Evolutionary conservation across 805 yeast species (phyloP), one percentile per base, ranked within the genome.

Genomic region (Zygosaccharomyces pseudorouxii): DNA sequence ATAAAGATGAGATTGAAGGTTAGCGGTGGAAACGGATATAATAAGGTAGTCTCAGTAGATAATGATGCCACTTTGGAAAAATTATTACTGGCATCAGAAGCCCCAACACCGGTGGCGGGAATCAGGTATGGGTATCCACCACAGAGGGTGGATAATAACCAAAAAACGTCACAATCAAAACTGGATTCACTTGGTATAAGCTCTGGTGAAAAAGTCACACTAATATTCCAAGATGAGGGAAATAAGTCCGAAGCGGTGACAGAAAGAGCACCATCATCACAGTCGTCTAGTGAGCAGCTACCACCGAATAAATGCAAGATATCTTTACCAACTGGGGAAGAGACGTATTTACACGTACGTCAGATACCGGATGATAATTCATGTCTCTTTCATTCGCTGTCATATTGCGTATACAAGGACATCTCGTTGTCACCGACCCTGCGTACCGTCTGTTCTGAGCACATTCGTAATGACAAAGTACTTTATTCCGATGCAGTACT

Each of bases 331-430:
- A 55, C 53, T 23, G 42, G 50, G 3, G 55, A 48, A 9, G 56
- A 67, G 16, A 65, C 70, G 5, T 67, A 67, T 44, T 56, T 81
- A 16, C 71, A 75, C 7, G 68, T 83, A 6, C 74, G 86, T 25
- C 75, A 77, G 43, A 79, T 84, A 48, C 84, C 86, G 0, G 89
- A 86, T 60, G 92, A 86, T 63, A 86, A 86, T 60, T 83, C 92
- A 7, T 86, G 95, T 60, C 66, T 86, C 46, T 86, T 86, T 68
- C 79, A 84, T 55, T 74, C 90, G 0, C 71, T 86, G 1, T 72
- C 81, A 1, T 80, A 78, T 55, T 76, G 80, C 10, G 60, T 75
- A 2, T 69, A 74, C 53, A 67, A 71, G 35, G 72, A 72, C 37
- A 57, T 71, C 1, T 72, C 75, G 23, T 63, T 76, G 28, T 77